Percentiles rank a stretch among this genome's conserved stretches.
phyloP scores from a whole-genome alignment of 352 stramenopile genomes.

The Globisporangium cystogenes region DNA sequence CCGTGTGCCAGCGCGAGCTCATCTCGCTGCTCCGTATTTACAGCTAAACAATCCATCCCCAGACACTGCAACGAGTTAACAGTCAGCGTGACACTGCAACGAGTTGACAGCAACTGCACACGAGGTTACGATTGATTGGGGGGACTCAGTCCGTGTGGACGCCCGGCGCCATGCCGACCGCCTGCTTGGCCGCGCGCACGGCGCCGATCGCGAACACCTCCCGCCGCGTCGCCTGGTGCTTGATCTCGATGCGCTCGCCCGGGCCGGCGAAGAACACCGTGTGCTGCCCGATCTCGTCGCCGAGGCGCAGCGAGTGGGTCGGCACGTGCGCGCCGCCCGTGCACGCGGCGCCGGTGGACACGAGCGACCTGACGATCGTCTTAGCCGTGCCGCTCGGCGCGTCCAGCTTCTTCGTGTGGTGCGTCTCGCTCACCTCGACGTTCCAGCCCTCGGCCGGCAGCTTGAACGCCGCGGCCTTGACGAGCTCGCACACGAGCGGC shows the following conservation, averaged over 20 bases:
- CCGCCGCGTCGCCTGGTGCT: constrained; percentile 69
- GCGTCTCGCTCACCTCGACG: constrained; percentile 74
- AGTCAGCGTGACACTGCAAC: no score
- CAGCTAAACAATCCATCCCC: constrained; percentile 17
- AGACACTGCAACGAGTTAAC: background rate
- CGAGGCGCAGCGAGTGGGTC: constrained; percentile 68
- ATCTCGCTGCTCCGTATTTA: constrained; percentile 81
- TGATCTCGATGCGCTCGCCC: constrained; percentile 81
- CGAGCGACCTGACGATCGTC: constrained; percentile 66
- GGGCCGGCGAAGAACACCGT: constrained; percentile 75
- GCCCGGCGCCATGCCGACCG: constrained; percentile 34
- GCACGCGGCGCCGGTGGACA: constrained; percentile 48
- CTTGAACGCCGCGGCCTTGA: constrained; percentile 69
- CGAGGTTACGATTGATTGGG: no score
- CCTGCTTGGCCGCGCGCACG: constrained; percentile 56
- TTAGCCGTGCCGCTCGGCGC: constrained; percentile 77
- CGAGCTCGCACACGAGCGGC: constrained; percentile 67
- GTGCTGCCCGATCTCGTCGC: constrained; percentile 80
- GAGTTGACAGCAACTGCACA: background rate
- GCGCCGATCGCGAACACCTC: constrained; percentile 83
- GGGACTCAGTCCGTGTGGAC: constrained; percentile 54
- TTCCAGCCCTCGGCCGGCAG: constrained; percentile 71
- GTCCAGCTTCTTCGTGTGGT: constrained; percentile 87
- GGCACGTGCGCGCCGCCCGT: constrained; percentile 31
- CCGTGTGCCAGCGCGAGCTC: constrained; percentile 78